phyloP scores from a whole-genome alignment of 306 rosid genomes.

The Medicago lupulina region DNA sequence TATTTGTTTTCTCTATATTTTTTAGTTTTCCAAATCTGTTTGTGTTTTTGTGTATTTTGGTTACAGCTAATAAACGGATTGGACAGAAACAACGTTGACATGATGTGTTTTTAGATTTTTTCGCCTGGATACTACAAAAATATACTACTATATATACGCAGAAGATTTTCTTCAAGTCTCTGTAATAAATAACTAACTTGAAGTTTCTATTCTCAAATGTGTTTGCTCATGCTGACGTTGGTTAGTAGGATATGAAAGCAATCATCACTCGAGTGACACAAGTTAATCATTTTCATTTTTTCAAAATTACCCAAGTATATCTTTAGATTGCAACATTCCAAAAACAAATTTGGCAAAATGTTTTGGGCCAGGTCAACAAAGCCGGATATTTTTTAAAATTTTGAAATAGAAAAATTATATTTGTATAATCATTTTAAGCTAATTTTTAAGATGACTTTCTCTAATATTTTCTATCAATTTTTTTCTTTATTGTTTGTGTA shows the following conservation, averaged over 20 bases:
- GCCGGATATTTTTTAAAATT: no score
- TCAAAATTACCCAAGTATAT: neutral
- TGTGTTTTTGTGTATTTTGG: neutral
- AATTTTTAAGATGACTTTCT: no score
- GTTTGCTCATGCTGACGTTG: constrained; percentile 14
- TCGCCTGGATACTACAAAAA: constrained; percentile 16
- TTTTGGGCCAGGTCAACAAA: no score
- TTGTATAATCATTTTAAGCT: no score
- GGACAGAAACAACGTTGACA: constrained; percentile 45
- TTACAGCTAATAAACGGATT: constrained; percentile 46
- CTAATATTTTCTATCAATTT: no score
- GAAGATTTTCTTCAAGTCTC: constrained; percentile 18
- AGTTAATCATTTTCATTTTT: neutral
- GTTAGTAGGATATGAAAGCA: constrained; percentile 29
- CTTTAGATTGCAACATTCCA: neutral
- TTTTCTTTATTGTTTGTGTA: no score
- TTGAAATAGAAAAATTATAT: no score
- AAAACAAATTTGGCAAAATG: neutral
- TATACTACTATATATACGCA: neutral
- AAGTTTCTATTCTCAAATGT: constrained; percentile 37
- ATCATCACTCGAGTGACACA: constrained; percentile 3
- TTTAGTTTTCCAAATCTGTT: no score
- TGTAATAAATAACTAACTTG: constrained; percentile 51
- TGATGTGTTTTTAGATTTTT: constrained; percentile 28
- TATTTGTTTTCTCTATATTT: no score